Percentiles rank a stretch among this genome's conserved stretches.
Evolutionary conservation across 2,329 filamentous ascomycete species (phyloP).

Genomic region (Neophaeococcomyces mojaviensis): DNA sequence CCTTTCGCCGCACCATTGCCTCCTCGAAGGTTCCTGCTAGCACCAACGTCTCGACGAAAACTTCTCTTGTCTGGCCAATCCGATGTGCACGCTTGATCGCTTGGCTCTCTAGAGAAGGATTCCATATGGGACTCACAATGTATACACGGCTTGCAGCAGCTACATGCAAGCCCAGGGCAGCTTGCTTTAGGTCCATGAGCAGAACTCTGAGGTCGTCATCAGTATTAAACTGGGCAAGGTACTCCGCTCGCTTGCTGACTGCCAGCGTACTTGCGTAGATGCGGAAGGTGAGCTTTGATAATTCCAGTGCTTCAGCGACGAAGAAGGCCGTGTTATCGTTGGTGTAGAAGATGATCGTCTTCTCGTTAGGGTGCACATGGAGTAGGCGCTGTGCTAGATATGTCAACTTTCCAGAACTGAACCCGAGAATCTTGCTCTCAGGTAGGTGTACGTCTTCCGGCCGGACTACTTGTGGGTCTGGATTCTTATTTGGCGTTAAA

Average conservation of each 20-base stretch:
- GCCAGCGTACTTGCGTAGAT: conserved; percentile 52
- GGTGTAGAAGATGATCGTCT: conserved; percentile 90
- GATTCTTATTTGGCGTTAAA: no score
- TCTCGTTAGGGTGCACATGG: conserved; percentile 59
- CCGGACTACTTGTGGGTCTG: conserved; percentile 31
- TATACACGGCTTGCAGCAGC: conserved; percentile 76
- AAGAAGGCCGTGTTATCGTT: conserved; percentile 81
- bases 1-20: conserved; percentile 65
- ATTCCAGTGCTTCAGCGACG: conserved; percentile 72
- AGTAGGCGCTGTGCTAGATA: conserved; percentile 64
- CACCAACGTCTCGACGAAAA: conserved; percentile 80
- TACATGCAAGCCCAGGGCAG: conserved; percentile 81
- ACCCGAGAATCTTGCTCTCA: conserved; percentile 61
- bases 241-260: conserved; percentile 58
- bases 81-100: conserved; percentile 84
- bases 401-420: conserved; percentile 76
- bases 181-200: conserved; percentile 84
- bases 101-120: conserved; percentile 77
- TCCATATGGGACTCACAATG: conserved; percentile 81
- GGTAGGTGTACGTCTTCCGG: conserved; percentile 40
- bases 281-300: conserved; percentile 55
- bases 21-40: conserved; percentile 76
- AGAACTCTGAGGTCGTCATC: conserved; percentile 65
- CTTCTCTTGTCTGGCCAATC: conserved; percentile 71
- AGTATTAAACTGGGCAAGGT: conserved; percentile 71